These are phyloP conservation scores for Fraxinus platypoda DNA, from an alignment of 305 asterid species.

Conservation along the genomic window DNA sequence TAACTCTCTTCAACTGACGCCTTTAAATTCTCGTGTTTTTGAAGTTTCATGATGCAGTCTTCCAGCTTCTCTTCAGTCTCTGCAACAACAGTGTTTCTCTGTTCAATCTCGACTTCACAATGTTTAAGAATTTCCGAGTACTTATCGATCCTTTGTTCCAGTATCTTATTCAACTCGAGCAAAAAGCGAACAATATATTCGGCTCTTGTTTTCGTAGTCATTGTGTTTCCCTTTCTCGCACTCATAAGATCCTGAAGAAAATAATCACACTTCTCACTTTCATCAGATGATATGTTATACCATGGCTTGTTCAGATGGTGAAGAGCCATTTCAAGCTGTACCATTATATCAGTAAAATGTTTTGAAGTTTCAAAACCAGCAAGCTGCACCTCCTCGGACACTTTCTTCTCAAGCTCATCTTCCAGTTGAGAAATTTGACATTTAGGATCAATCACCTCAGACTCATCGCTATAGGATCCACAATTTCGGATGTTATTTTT, in stretches of 20 bases:
- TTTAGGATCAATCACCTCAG: slow-evolving; percentile 56
- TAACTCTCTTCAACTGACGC: slow-evolving; percentile 37
- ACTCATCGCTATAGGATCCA: slow-evolving; percentile 44
- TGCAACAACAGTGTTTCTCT: slow-evolving; percentile 28
- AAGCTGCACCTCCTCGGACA: slow-evolving; percentile 26
- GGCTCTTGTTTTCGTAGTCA: slow-evolving; percentile 20
- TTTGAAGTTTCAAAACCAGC: slow-evolving; percentile 27
- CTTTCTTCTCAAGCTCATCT: slow-evolving; percentile 30
- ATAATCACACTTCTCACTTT: slow-evolving; percentile 24
- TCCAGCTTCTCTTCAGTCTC: slow-evolving; percentile 45
- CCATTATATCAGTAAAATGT: slow-evolving; percentile 32
- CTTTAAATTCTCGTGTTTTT: slow-evolving; percentile 45
- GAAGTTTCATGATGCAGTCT: slow-evolving; percentile 32
- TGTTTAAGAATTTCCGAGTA: slow-evolving; percentile 29
- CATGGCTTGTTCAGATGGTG: slow-evolving; percentile 50
- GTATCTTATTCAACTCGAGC: slow-evolving; percentile 58
- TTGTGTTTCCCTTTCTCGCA: slow-evolving; percentile 22
- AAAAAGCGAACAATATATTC: slow-evolving; percentile 34
- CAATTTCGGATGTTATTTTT: slow-evolving; percentile 27
- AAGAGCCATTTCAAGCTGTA: slow-evolving; percentile 48
- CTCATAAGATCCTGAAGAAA: slow-evolving; percentile 27
- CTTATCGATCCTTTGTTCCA: slow-evolving; percentile 51
- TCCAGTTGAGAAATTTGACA: slow-evolving; percentile 33
- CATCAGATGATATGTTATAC: slow-evolving; percentile 20
- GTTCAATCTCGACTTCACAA: slow-evolving; percentile 44